Base-by-base conservation (phyloP, 768 basidiomycete species). In the Boletus reticuloceps region DNA sequence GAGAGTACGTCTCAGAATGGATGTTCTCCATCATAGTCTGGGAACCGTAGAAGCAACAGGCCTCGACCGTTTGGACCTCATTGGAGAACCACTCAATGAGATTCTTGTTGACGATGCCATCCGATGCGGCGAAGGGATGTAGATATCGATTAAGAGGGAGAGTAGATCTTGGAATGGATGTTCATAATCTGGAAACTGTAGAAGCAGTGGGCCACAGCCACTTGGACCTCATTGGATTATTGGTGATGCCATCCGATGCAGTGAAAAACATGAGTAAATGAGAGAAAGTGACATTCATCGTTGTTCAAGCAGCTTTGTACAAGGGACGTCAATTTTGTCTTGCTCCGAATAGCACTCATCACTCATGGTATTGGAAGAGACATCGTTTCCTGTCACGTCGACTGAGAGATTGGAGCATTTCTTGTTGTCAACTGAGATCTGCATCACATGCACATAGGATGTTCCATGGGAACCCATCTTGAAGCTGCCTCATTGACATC, bases 11-110 rank as follows among this genome's bases (percentile, higher is more conserved):
- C 68, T 98, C 95, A 3, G 94, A 94, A 72, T 98, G 95, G 38
- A 98, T 84, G 70, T 98, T 98, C 65, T 97, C 95, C 85, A 96
- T 97, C 94, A 97, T 97, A 64, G 97, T 91, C 70, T 98, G 94
- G 76, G 95, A 97, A 17, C 94, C 94, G 65, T 97, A 98, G 75
- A 22, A 25, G 22, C 22, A 25, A 4, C 5, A 9, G 1, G 27
- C 94, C 95, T 98, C 94, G 4, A 93, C 89, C 2, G 79, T 82
- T 68, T 97, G 94, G 6, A 98, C 91, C 68, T 98, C 95, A 51
- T 83, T 85, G 7, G 90, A 91, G 73, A 98, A 97, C 8, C 94
- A 88, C 70, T 96, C 93, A 25, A 97, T 80, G 1, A 98, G 80
- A 69, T 98, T 98, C 70, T 97, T 95, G 71, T 97, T 96, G 61